Percentiles rank a stretch among this genome's conserved stretches.
Evolutionary conservation across 352 stramenopile species (phyloP).

Genomic region (Thalassiosira exigua): DNA sequence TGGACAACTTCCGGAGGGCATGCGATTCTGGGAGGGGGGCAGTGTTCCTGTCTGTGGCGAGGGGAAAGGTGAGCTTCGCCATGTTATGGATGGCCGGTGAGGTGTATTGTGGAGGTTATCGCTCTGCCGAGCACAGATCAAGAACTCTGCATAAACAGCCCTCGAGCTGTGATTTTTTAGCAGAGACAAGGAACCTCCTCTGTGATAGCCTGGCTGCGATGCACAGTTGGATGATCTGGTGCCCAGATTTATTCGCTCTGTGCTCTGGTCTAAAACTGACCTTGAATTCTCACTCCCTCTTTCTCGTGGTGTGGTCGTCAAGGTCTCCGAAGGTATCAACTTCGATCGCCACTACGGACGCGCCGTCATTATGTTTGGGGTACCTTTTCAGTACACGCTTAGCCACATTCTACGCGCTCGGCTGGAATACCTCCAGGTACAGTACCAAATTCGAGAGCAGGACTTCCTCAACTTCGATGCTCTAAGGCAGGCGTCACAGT

Average conservation of each 20-base stretch:
- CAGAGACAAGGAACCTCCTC: too few relatives aligned
- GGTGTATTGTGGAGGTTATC: too few relatives aligned
- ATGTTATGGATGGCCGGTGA: too few relatives aligned
- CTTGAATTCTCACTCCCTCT: not conserved
- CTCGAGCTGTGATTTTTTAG: too few relatives aligned
- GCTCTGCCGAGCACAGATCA: too few relatives aligned
- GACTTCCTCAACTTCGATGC: slow-evolving; percentile 99
- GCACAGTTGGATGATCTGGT: too few relatives aligned
- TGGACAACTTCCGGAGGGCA: slow-evolving; percentile 98
- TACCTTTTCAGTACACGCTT: slow-evolving; percentile 99
- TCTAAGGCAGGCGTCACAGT: slow-evolving; percentile 95
- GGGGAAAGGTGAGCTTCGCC: slow-evolving; percentile 95
- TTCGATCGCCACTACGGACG: slow-evolving; percentile 99
- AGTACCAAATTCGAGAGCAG: slow-evolving; percentile 87
- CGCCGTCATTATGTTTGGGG: slow-evolving; percentile 97
- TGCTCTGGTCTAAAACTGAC: not conserved
- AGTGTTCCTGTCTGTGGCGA: slow-evolving; percentile 98
- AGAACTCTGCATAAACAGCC: too few relatives aligned
- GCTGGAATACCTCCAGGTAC: slow-evolving; percentile 95
- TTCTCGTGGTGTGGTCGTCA: too few relatives aligned
- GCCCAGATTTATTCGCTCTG: too few relatives aligned
- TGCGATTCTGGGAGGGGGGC: slow-evolving; percentile 96
- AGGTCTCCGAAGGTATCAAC: slow-evolving; percentile 98
- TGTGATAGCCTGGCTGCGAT: too few relatives aligned
- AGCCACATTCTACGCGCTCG: slow-evolving; percentile 91